These are phyloP conservation scores for Hordeum marinum DNA, from an alignment of 176 grass and related monocot species.

Conservation along the genomic window DNA sequence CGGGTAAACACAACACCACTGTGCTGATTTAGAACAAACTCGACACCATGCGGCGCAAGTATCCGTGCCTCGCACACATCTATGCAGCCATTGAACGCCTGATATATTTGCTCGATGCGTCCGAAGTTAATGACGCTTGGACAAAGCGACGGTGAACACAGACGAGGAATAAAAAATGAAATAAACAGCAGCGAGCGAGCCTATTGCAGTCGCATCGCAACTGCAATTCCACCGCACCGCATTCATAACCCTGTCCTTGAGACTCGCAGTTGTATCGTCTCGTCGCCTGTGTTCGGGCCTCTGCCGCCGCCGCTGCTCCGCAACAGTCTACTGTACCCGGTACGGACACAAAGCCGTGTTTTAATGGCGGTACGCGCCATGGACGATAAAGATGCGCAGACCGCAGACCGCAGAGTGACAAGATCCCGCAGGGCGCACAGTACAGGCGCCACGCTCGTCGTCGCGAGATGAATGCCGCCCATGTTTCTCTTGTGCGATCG, in stretches of 20 bases:
- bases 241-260: not conserved
- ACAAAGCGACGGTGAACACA: too few species aligned
- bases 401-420: not conserved
- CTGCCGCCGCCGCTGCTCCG: not conserved
- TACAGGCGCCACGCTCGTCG: not conserved
- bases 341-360: not conserved
- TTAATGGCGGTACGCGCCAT: not conserved
- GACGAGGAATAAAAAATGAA: too few species aligned
- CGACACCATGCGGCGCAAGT: too few species aligned
- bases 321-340: not conserved
- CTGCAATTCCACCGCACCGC: not conserved
- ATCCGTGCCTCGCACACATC: too few species aligned
- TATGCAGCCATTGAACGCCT: too few species aligned
- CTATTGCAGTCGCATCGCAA: too few species aligned
- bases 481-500: not conserved
- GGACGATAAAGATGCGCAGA: not conserved
- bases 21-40: too few species aligned
- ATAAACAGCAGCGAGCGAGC: too few species aligned
- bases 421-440: not conserved
- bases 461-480: not conserved
- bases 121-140: too few species aligned
- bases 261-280: slow-evolving; percentile 5
- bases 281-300: not conserved
- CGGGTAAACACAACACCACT: too few species aligned
- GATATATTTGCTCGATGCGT: too few species aligned